Base-by-base conservation (phyloP, 345 rosid genomes). In the Clarkia xantiana region DNA sequence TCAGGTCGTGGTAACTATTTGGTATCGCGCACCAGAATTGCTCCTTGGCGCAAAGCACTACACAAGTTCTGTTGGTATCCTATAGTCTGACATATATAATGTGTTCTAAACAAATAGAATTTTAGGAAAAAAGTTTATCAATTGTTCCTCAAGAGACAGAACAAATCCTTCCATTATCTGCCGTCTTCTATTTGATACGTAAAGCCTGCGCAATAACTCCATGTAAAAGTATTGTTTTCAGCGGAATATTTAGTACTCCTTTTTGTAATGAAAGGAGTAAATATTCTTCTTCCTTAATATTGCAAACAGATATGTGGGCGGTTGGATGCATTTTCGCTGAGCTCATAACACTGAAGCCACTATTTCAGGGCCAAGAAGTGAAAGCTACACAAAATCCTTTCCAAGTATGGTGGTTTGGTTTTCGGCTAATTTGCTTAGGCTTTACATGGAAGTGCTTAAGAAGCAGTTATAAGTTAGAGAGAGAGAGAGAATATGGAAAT, bases 1-100 rank as follows among this genome's bases (percentile, higher is more conserved):
- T 50, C 61, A 62, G 67, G 67, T 82, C 41, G 99, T 93, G 51
- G 99, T 93, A 56, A 93, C 99, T 11, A 93, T 93, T 54, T 93
- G 99, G 97, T 93, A 93, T 67, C 94, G 99, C 49, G 94, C 99
- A 2, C 99, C 99, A 1, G 99, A 93, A 67, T 71, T 93, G 71
- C 96, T 93, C 53, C 88, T 93, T 42, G 96, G 99, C 36, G 95
- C 94, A 1, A 93, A 93, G 76, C 99, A 93, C 65, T 93, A 93
- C 51, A 91, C 94, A 0, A 86, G 96, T 36, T 94, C 97, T 13
- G 96, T 91, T 41, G 98, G 67, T 62, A 62, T 56, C 57, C 61
- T 45, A 22, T 22, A 50, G 14, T 18, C 44, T 55, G 55, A 29
- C 45, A 15, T 14, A 20, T 11, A 14, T 11, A 11, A 18, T 48